A percentile compares a stretch with the other conserved stretches of the same genome.
Evolutionary conservation across 371 early-diverging fungal species (phyloP).

Genomic region (Lichtheimia corymbifera): DNA sequence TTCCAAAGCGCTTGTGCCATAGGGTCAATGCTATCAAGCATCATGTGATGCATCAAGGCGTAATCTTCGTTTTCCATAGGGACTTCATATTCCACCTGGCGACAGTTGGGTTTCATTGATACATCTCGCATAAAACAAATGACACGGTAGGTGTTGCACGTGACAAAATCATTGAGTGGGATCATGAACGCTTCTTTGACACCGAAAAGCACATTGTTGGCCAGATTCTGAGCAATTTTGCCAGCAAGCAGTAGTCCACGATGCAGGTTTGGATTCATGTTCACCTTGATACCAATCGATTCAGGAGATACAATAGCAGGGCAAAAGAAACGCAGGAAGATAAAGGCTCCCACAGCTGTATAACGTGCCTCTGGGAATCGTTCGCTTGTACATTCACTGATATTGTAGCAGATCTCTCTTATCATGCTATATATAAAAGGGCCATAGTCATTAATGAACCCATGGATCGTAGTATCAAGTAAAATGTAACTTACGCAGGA

Average conservation of each 20-base stretch:
- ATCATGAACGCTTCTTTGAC: constrained; percentile 90
- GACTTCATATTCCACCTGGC: constrained; percentile 1
- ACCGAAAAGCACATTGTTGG: constrained; percentile 92
- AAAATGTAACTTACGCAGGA: constrained; percentile 58
- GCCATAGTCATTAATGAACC: no score
- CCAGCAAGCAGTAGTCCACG: constrained; percentile 81
- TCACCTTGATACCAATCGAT: constrained; percentile 22
- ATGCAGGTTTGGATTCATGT: neutral
- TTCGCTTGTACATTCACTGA: constrained; percentile 69
- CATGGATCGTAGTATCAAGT: no score
- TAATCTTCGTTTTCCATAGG: constrained; percentile 54
- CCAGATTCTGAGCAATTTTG: constrained; percentile 93
- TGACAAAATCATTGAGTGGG: constrained; percentile 79
- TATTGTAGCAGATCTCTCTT: constrained; percentile 74
- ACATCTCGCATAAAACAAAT: constrained; percentile 60
- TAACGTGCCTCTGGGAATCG: constrained; percentile 82
- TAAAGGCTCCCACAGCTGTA: constrained; percentile 89
- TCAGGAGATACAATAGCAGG: constrained; percentile 93
- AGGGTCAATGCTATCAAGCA: constrained; percentile 66
- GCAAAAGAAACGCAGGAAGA: constrained; percentile 93
- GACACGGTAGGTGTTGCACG: constrained; percentile 63
- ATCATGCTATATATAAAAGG: constrained; percentile 38
- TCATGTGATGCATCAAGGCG: constrained; percentile 60
- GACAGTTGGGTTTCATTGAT: constrained; percentile 22
- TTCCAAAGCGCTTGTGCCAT: constrained; percentile 34